Percentiles rank a stretch among this genome's conserved stretches.
phyloP scores from a whole-genome alignment of 1,284 basidiomycete species.

The Pseudozyma flocculosa region DNA sequence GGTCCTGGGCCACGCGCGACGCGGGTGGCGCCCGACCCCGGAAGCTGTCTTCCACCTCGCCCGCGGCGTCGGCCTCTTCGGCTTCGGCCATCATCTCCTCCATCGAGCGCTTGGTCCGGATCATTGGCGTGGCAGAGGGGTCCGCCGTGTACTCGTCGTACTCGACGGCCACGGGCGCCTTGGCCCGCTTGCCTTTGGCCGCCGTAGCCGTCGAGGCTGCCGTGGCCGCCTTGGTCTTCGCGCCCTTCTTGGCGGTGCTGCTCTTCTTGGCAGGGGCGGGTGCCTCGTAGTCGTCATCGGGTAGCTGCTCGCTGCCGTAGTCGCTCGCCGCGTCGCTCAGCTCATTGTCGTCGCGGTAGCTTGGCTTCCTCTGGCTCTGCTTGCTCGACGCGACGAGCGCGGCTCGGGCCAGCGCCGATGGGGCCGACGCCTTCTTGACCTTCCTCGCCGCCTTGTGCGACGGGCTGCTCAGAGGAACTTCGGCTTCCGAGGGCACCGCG shows the following conservation, averaged over 20 bases:
- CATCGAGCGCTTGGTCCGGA: slow-evolving; percentile 10
- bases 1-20: slow-evolving; percentile 22
- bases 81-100: slow-evolving; percentile 8
- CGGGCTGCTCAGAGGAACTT: background rate
- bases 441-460: too few relatives aligned
- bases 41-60: slow-evolving; percentile 8
- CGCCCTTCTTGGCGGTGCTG: slow-evolving; percentile 4
- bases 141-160: slow-evolving; percentile 30
- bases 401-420: too few relatives aligned
- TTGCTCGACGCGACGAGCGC: too few relatives aligned
- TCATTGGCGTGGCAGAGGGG: slow-evolving; percentile 31
- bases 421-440: too few relatives aligned
- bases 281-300: too few relatives aligned
- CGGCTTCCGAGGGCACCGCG: slow-evolving; percentile 21
- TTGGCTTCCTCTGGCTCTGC: too few relatives aligned
- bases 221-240: slow-evolving; percentile 12
- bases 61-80: background rate
- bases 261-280: too few relatives aligned
- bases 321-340: too few relatives aligned
- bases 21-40: slow-evolving; percentile 9
- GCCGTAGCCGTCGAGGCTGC: background rate
- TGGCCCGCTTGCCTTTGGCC: slow-evolving; percentile 6
- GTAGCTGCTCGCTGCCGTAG: too few relatives aligned
- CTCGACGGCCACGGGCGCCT: slow-evolving; percentile 14
- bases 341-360: too few relatives aligned